A percentile compares a stretch with the other conserved stretches of the same genome.
phyloP scores from a whole-genome alignment of 148 eudicot species.

The Amaranthus hypochondriacus region DNA sequence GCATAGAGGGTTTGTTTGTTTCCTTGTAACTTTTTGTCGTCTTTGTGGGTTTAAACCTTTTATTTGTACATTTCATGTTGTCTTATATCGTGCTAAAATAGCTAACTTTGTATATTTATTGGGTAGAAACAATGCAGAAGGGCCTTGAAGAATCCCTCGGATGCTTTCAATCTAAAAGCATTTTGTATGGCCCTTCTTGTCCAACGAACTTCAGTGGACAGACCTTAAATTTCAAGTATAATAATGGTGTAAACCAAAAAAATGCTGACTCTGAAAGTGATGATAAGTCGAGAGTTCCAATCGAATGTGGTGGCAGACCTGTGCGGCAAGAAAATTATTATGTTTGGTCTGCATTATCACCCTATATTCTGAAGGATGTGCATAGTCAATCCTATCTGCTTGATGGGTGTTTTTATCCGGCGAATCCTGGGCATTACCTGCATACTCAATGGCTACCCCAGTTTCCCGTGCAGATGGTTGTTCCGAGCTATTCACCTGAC shows the following conservation, averaged over 20 bases:
- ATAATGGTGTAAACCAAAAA: conserved; percentile 29
- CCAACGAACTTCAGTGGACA: conserved; percentile 37
- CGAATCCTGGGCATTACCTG: conserved; percentile 29
- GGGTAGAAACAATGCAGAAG: conserved; percentile 53
- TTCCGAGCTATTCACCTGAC: conserved; percentile 49
- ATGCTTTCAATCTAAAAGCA: conserved; percentile 52
- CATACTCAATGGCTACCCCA: conserved; percentile 40
- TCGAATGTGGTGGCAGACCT: conserved; percentile 33
- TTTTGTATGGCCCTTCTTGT: conserved; percentile 35
- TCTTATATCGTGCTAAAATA: conserved; percentile 6
- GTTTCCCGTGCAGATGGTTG: conserved; percentile 46
- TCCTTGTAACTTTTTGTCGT: neutral
- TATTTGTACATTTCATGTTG: neutral
- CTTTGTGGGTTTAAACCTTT: neutral
- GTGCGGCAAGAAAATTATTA: conserved; percentile 35
- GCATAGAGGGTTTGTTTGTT: neutral
- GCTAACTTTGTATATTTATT: conserved; percentile 15
- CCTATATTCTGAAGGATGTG: conserved; percentile 34
- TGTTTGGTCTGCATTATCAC: conserved; percentile 41
- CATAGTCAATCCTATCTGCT: conserved; percentile 39
- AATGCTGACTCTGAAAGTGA: conserved; percentile 30
- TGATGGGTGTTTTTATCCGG: conserved; percentile 48
- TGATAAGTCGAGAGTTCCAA: conserved; percentile 33
- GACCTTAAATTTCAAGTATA: conserved; percentile 41
- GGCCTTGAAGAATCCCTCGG: conserved; percentile 56